These are phyloP conservation scores for Xylariaceae sp. DNA, from an alignment of 2,329 filamentous ascomycete genomes.

Conservation along the genomic window DNA sequence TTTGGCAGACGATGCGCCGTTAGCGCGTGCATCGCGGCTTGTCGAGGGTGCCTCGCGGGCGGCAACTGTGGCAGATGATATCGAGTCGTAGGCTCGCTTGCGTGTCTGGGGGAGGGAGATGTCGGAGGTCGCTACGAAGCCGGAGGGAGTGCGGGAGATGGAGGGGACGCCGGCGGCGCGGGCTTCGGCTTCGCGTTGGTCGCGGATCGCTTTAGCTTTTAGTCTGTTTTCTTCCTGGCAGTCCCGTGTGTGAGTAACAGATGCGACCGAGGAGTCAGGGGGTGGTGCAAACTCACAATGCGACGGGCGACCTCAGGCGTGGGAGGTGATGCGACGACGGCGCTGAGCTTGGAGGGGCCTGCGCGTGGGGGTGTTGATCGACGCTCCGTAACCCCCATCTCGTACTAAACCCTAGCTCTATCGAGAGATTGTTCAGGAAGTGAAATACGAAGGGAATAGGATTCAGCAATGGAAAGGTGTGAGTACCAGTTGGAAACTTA, in stretches of 20 bases:
- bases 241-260: neutral
- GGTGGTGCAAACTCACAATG: constrained; percentile 43
- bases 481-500: neutral
- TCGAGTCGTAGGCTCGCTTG: constrained; percentile 68
- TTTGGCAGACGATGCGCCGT: constrained; percentile 30
- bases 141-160: constrained; percentile 53
- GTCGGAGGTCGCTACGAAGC: constrained; percentile 67
- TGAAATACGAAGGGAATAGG: neutral
- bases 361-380: constrained; percentile 42
- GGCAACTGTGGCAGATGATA: constrained; percentile 46
- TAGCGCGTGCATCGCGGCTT: constrained; percentile 63
- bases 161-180: constrained; percentile 42
- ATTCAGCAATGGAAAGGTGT: neutral
- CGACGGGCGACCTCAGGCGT: constrained; percentile 53
- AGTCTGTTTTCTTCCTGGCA: constrained; percentile 78
- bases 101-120: constrained; percentile 55
- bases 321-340: constrained; percentile 39
- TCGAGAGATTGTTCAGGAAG: neutral
- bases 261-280: neutral
- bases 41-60: constrained; percentile 44
- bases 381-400: constrained; percentile 40
- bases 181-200: constrained; percentile 64
- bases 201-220: constrained; percentile 80
- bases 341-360: constrained; percentile 21
- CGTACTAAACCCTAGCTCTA: neutral